These are phyloP conservation scores for Brassica napus DNA, from an alignment of 345 rosid genomes.

Conservation along the genomic window DNA sequence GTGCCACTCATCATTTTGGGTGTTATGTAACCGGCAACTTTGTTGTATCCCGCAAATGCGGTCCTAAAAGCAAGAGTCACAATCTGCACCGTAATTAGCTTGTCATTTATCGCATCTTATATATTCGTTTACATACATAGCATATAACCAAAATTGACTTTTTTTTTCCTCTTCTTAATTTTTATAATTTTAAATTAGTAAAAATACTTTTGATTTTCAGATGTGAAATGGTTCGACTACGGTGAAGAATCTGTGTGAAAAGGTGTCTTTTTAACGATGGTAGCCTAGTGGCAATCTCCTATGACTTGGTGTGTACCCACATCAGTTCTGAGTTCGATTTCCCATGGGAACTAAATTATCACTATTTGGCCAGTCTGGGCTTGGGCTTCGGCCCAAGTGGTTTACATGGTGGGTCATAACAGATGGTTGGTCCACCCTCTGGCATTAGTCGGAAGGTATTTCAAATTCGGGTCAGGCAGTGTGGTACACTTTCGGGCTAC, in stretches of 20 bases:
- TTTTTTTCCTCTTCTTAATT: neutral
- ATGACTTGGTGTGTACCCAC: too few relatives aligned
- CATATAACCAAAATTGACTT: neutral
- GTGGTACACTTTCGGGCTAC: too few relatives aligned
- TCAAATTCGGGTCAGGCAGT: too few relatives aligned
- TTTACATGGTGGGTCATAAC: too few relatives aligned
- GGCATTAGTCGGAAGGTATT: too few relatives aligned
- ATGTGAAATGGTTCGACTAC: neutral
- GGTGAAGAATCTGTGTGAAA: neutral
- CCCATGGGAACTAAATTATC: too few relatives aligned
- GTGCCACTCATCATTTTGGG: constrained; percentile 23
- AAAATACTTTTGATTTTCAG: neutral
- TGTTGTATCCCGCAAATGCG: constrained; percentile 14
- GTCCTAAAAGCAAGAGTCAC: constrained; percentile 23
- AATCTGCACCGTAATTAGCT: constrained; percentile 6
- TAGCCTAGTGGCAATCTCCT: too few relatives aligned
- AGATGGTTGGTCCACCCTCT: too few relatives aligned
- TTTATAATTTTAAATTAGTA: neutral
- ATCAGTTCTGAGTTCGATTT: too few relatives aligned
- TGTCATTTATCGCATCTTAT: neutral
- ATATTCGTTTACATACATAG: neutral
- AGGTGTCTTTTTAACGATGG: too few relatives aligned
- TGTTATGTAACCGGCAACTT: constrained; percentile 17
- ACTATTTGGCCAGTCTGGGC: too few relatives aligned
- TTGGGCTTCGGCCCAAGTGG: too few relatives aligned